Conservation (phyloP, 2,329 filamentous ascomycete genomes). For the Hortaea werneckii region DNA sequence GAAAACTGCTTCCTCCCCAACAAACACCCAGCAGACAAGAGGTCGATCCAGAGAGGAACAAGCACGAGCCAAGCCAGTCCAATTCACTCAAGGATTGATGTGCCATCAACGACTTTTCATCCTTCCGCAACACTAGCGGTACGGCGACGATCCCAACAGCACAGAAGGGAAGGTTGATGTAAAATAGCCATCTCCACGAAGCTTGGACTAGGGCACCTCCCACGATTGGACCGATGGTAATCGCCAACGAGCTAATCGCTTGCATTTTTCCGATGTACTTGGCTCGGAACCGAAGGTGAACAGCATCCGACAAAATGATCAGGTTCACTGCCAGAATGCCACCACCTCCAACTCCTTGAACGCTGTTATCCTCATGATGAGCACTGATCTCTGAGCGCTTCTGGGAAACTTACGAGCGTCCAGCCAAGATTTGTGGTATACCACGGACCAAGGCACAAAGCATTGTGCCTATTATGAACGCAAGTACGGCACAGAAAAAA, state of each 20-base stretch:
- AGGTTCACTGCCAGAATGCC: slow-evolving; percentile 34
- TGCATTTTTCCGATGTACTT: slow-evolving; percentile 17
- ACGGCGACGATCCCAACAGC: slow-evolving; percentile 22
- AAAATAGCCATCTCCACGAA: slow-evolving; percentile 29
- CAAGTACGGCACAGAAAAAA: slow-evolving; percentile 32
- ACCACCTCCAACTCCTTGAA: slow-evolving; percentile 40
- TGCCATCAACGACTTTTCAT: slow-evolving; percentile 1
- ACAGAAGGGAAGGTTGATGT: slow-evolving; percentile 30
- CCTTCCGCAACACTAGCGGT: slow-evolving; percentile 39
- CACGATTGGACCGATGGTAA: slow-evolving; percentile 25
- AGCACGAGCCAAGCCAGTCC: slow-evolving; percentile 16
- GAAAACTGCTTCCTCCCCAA: slow-evolving; percentile 28
- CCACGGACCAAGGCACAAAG: slow-evolving; percentile 32
- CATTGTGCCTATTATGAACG: slow-evolving; percentile 39
- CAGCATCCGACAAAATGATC: slow-evolving; percentile 34
- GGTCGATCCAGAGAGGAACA: slow-evolving; percentile 16
- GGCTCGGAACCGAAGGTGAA: slow-evolving; percentile 17
- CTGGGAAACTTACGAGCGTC: slow-evolving; percentile 20
- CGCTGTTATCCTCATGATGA: neutral
- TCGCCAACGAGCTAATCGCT: slow-evolving; percentile 24
- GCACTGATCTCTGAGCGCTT: too few species aligned
- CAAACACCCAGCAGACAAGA: slow-evolving; percentile 23
- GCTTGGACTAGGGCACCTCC: slow-evolving; percentile 19
- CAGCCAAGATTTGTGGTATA: slow-evolving; percentile 31
- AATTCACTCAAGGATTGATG: slow-evolving; percentile 10